These are phyloP conservation scores for Eucalyptus sp. DNA, from an alignment of 345 rosid species.

Conservation along the genomic window DNA sequence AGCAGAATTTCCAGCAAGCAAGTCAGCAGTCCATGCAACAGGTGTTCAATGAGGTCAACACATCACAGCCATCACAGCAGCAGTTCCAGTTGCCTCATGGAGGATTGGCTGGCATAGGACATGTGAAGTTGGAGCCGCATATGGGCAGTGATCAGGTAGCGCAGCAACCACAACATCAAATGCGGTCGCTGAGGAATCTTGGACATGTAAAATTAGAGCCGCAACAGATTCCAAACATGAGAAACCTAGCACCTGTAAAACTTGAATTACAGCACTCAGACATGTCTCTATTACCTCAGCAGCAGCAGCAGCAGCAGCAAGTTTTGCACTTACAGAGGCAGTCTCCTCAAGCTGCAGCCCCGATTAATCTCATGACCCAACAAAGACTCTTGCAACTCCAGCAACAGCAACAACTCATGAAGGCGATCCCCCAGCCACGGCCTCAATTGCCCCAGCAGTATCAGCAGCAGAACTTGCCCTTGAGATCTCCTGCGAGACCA, in stretches of 20 bases:
- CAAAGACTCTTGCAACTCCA: slow-evolving; percentile 73
- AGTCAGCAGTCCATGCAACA: slow-evolving; percentile 63
- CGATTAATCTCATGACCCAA: slow-evolving; percentile 59
- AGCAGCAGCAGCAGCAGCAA: slow-evolving; percentile 67
- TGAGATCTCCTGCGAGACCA: slow-evolving; percentile 62
- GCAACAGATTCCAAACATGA: slow-evolving; percentile 50
- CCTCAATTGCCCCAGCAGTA: slow-evolving; percentile 68
- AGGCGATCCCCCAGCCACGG: slow-evolving; percentile 79
- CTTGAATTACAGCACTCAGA: slow-evolving; percentile 78
- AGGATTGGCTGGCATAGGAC: slow-evolving; percentile 57
- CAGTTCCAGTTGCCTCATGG: slow-evolving; percentile 57
- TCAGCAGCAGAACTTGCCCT: slow-evolving; percentile 68
- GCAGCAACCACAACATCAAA: slow-evolving; percentile 41
- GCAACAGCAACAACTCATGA: slow-evolving; percentile 55
- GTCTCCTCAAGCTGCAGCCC: slow-evolving; percentile 63
- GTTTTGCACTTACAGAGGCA: slow-evolving; percentile 79
- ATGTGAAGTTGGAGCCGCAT: slow-evolving; percentile 85
- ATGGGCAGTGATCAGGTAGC: slow-evolving; percentile 54
- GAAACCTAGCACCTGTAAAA: slow-evolving; percentile 61
- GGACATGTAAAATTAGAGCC: slow-evolving; percentile 70
- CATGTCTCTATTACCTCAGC: slow-evolving; percentile 66
- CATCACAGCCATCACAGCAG: slow-evolving; percentile 38
- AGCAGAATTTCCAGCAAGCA: slow-evolving; percentile 59
- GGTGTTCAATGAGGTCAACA: slow-evolving; percentile 38
- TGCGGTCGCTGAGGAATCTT: slow-evolving; percentile 48